phyloP scores from a whole-genome alignment of 2,329 filamentous ascomycete genomes.

The Huntiella savannae region DNA sequence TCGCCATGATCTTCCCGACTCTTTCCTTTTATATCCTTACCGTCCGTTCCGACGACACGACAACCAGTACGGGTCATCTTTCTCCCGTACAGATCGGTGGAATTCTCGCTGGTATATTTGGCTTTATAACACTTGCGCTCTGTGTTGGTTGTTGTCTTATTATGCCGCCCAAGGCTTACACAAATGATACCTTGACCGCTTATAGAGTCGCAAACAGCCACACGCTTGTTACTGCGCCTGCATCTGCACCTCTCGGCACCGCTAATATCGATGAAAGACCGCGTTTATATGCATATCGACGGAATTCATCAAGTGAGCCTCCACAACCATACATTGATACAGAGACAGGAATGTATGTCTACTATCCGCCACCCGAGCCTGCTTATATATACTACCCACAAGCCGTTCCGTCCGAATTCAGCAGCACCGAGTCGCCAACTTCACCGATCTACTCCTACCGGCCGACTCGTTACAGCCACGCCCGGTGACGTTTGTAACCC shows the following conservation, averaged over 20 bases:
- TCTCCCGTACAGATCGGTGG: not conserved
- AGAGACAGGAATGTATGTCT: too few species aligned
- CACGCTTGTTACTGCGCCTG: not conserved
- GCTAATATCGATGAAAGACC: not conserved
- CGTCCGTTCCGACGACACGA: too few species aligned
- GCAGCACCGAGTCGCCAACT: too few species aligned
- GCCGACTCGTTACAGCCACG: too few species aligned
- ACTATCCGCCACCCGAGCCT: too few species aligned
- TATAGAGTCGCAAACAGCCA: not conserved
- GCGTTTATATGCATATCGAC: not conserved
- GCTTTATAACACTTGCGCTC: not conserved
- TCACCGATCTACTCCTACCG: too few species aligned
- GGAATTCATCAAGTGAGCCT: not conserved
- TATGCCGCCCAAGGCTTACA: not conserved
- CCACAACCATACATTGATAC: too few species aligned
- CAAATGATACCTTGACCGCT: not conserved
- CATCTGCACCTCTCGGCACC: not conserved
- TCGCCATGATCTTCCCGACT: too few species aligned
- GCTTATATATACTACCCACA: too few species aligned
- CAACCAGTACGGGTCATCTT: not conserved
- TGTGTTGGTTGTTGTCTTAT: not conserved
- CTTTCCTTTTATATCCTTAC: too few species aligned
- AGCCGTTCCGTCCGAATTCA: too few species aligned
- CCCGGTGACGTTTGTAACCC: too few species aligned
- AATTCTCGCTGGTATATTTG: not conserved